Percentiles rank a stretch among this genome's conserved stretches.
These are phyloP conservation scores for Metschnikowia proteae DNA, from an alignment of 805 yeast genomes.

Conservation along the genomic window DNA sequence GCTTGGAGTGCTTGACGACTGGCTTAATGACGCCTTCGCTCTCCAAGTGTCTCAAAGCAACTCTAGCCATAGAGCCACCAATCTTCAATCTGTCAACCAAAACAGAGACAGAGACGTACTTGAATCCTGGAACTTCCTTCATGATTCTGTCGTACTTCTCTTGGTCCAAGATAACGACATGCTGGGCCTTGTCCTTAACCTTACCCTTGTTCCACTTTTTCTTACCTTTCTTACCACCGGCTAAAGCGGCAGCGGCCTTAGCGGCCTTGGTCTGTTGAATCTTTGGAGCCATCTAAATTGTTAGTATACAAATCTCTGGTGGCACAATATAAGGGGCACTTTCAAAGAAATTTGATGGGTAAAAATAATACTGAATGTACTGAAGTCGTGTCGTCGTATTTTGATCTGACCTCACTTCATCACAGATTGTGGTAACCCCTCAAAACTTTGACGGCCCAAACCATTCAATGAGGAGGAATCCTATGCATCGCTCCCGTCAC, in stretches of 20 bases:
- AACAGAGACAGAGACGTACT: slow-evolving; percentile 96
- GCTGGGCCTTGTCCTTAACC: slow-evolving; percentile 99
- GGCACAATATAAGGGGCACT: too few species aligned
- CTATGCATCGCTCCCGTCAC: background rate
- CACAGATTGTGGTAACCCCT: too few species aligned
- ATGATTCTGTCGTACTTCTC: slow-evolving; percentile 98
- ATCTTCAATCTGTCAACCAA: slow-evolving; percentile 98
- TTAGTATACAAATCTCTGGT: slow-evolving; percentile 6
- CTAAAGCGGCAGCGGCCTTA: slow-evolving; percentile 99
- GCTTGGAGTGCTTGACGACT: slow-evolving; percentile 92
- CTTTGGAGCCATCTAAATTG: slow-evolving; percentile 84
- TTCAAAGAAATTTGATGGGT: too few species aligned
- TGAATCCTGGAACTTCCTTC: slow-evolving; percentile 99
- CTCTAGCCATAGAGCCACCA: slow-evolving; percentile 98
- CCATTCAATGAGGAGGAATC: background rate
- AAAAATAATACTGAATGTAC: too few species aligned
- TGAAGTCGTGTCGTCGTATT: too few species aligned
- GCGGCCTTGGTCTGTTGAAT: slow-evolving; percentile 99
- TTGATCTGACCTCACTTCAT: too few species aligned
- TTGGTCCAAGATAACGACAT: slow-evolving; percentile 95
- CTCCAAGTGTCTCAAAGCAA: slow-evolving; percentile 95
- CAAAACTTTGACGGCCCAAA: too few species aligned
- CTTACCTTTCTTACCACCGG: slow-evolving; percentile 99
- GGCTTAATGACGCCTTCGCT: slow-evolving; percentile 92
- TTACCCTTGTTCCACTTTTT: slow-evolving; percentile 99